phyloP scores from a whole-genome alignment of 805 yeast genomes.

The Saccharomycopsis babjevae region DNA sequence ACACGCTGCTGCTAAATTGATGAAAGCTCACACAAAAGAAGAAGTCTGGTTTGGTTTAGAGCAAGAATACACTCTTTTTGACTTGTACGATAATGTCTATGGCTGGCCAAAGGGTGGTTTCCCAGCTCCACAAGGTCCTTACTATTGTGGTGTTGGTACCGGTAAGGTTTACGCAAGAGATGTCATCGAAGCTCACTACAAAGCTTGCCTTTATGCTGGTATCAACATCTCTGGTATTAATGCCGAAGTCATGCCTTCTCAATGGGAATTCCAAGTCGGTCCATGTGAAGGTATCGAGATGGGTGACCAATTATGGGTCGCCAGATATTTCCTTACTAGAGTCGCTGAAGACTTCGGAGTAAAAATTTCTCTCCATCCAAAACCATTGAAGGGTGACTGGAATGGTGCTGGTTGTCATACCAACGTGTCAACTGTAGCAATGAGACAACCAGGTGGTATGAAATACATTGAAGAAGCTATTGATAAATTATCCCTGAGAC shows the following conservation, averaged over 20 bases:
- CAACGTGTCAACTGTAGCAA: conserved; percentile 83
- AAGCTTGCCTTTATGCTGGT: conserved; percentile 94
- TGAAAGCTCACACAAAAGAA: conserved; percentile 81
- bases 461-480: conserved; percentile 86
- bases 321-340: conserved; percentile 85
- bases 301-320: conserved; percentile 98
- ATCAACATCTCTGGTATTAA: conserved; percentile 88
- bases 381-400: conserved; percentile 98
- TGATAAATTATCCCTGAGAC: conserved; percentile 90
- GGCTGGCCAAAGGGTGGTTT: conserved; percentile 99
- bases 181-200: conserved; percentile 97
- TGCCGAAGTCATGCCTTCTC: conserved; percentile 99
- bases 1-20: conserved; percentile 89
- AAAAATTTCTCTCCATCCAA: conserved; percentile 98
- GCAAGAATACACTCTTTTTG: conserved; percentile 97
- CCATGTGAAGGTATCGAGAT: conserved; percentile 90
- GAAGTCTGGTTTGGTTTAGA: conserved; percentile 96
- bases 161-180: conserved; percentile 98
- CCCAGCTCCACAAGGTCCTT: conserved; percentile 99
- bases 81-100: conserved; percentile 78
- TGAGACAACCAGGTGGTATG: conserved; percentile 97
- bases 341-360: conserved; percentile 98
- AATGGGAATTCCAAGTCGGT: conserved; percentile 99
- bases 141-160: conserved; percentile 99
- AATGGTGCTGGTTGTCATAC: conserved; percentile 99